These are phyloP conservation scores for Bassia scoparia DNA, from an alignment of 148 eudicot genomes.

Conservation along the genomic window DNA sequence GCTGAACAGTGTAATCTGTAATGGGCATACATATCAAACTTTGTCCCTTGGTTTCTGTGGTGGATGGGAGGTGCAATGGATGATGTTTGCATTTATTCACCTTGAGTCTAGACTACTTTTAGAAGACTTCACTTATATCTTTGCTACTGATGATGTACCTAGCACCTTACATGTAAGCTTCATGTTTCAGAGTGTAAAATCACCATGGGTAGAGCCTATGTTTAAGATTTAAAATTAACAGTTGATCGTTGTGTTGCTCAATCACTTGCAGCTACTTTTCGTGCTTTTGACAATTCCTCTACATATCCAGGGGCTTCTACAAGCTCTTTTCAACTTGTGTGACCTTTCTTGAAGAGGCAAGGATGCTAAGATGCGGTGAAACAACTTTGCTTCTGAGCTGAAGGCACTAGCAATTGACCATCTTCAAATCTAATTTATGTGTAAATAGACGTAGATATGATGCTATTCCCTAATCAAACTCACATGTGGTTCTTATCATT, in stretches of 20 bases:
- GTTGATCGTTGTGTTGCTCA: neutral
- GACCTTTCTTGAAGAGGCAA: slow-evolving; percentile 76
- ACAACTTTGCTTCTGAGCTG: slow-evolving; percentile 66
- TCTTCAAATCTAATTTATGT: slow-evolving; percentile 66
- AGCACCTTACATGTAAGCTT: too few relatives aligned
- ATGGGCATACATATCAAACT: too few relatives aligned
- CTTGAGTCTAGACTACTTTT: neutral
- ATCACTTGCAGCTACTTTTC: neutral
- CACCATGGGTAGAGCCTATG: neutral
- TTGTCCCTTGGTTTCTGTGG: too few relatives aligned
- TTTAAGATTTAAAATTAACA: neutral
- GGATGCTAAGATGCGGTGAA: slow-evolving; percentile 79
- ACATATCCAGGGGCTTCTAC: slow-evolving; percentile 51
- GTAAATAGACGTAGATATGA: neutral
- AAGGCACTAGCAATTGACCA: slow-evolving; percentile 82
- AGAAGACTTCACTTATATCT: neutral
- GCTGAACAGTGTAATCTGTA: too few relatives aligned
- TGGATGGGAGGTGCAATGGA: too few relatives aligned
- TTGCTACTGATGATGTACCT: neutral
- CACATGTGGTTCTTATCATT: neutral
- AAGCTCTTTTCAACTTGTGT: slow-evolving; percentile 62
- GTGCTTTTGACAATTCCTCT: neutral
- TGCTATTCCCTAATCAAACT: neutral
- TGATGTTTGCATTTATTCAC: too few relatives aligned
- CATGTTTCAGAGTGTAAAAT: neutral